A percentile compares a stretch with the other conserved stretches of the same genome.
phyloP scores from a whole-genome alignment of 495 filamentous ascomycete species.

The Podospora australis region DNA sequence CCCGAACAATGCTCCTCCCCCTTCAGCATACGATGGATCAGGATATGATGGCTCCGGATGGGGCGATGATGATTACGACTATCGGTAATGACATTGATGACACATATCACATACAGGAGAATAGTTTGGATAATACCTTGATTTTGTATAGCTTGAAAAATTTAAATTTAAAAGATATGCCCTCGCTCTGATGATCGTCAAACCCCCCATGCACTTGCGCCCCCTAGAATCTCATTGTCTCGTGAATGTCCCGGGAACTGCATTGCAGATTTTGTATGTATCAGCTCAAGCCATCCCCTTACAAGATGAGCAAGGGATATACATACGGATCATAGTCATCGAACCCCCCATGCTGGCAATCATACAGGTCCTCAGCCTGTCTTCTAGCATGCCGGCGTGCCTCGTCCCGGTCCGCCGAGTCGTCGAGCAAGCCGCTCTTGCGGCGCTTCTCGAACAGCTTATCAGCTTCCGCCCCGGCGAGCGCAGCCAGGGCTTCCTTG shows the following conservation, averaged over 20 bases:
- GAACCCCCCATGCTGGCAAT: conserved; percentile 47
- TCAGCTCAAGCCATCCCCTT: neutral
- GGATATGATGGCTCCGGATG: too few relatives aligned
- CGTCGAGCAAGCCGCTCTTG: conserved; percentile 48
- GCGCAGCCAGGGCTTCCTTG: conserved; percentile 66
- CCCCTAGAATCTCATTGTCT: neutral
- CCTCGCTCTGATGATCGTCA: too few relatives aligned
- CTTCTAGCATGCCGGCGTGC: conserved; percentile 61
- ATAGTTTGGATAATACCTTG: too few relatives aligned
- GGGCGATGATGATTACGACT: too few relatives aligned
- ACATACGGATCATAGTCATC: conserved; percentile 49
- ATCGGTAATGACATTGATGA: too few relatives aligned
- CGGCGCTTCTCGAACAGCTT: conserved; percentile 69
- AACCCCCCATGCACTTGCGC: neutral
- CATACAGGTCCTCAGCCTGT: conserved; percentile 58
- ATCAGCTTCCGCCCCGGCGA: conserved; percentile 71
- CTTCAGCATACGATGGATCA: too few relatives aligned
- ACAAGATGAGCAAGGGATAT: neutral
- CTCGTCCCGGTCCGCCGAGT: conserved; percentile 57
- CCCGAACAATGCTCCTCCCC: too few relatives aligned
- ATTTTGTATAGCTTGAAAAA: too few relatives aligned
- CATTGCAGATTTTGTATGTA: neutral
- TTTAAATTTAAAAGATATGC: too few relatives aligned
- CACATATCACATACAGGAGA: too few relatives aligned
- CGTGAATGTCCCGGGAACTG: neutral